Conservation (phyloP, 768 basidiomycete species). For the Podaxis sp. region DNA sequence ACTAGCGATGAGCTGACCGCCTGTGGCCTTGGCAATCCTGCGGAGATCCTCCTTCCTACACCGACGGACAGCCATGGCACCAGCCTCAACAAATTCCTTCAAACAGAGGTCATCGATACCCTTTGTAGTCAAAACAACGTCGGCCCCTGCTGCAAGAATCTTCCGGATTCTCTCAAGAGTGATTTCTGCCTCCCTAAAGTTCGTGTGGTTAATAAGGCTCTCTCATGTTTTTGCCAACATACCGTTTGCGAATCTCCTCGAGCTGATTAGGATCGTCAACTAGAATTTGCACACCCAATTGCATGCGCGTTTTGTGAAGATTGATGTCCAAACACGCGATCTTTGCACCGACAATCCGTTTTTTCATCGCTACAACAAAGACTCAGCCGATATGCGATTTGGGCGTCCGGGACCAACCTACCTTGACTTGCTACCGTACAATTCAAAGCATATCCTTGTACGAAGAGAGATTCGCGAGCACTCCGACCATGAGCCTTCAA, state of each 20-base stretch:
- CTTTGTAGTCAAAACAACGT: slow-evolving; percentile 96
- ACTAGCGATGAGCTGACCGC: slow-evolving; percentile 88
- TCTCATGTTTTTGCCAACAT: slow-evolving; percentile 15
- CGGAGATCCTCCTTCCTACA: slow-evolving; percentile 98
- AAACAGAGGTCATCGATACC: slow-evolving; percentile 97
- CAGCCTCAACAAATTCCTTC: slow-evolving; percentile 98
- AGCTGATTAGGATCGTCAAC: slow-evolving; percentile 96
- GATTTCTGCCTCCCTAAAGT: slow-evolving; percentile 89
- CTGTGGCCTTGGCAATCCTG: slow-evolving; percentile 95
- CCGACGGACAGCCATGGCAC: slow-evolving; percentile 96
- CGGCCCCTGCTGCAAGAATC: slow-evolving; percentile 93
- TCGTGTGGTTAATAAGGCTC: slow-evolving; percentile 1
- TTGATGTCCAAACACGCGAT: slow-evolving; percentile 99
- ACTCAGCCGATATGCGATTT: neutral
- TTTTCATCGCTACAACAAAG: slow-evolving; percentile 83
- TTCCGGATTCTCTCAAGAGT: slow-evolving; percentile 94
- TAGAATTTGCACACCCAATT: slow-evolving; percentile 94
- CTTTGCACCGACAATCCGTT: slow-evolving; percentile 86
- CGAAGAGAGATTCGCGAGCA: slow-evolving; percentile 90
- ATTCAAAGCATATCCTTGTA: slow-evolving; percentile 96
- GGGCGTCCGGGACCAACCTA: slow-evolving; percentile 26
- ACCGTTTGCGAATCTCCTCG: slow-evolving; percentile 95
- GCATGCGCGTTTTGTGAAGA: slow-evolving; percentile 94
- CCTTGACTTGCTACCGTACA: slow-evolving; percentile 99
- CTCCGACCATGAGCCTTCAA: slow-evolving; percentile 97